Evolutionary conservation across 2,329 filamentous ascomycete species (phyloP), one percentile per base, ranked within the genome.

Genomic region (Sclerotinia trifoliorum): DNA sequence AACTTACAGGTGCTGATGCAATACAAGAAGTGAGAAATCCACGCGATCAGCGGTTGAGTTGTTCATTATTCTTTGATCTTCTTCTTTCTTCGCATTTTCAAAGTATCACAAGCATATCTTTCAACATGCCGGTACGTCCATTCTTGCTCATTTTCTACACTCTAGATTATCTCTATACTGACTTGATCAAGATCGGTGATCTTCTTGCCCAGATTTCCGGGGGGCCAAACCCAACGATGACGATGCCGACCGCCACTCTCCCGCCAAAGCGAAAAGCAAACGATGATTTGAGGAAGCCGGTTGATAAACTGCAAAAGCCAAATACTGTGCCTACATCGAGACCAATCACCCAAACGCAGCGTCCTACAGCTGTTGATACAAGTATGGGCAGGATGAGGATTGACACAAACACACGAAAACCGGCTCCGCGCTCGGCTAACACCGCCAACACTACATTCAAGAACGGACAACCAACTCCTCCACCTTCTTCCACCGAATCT

Each of bases 151-250:
- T 29, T 58, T 54, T 5, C n/a, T 44, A 32, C 46, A 48, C 26
- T 42, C 39, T 65, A 55, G 57, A 69, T 69, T 72, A 58, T 19
- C 39, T 54, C 21, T 24, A 60, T 70, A 71, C 68, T 75, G 56
- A 75, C 64, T 73, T 74, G 66, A 69, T 68, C 55, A 69, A 85
- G 83, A 86, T 87, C 73, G 79, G 82, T 70, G 84, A 87, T 71
- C 79, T 87, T n/a, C 81, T 87, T 46, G 87, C 86, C 72, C 84
- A 86, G 76, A 89, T 90, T 72, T 85, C 81, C 71, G 87, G 86
- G 71, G 81, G 83, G 75, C 78, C 81, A 54, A 73, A 76, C 66
- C 71, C 58, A 62, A 62, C 58, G 13, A 49, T 49, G 58, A 76
- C 80, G 13, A 72, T 73, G 15, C 51, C 75, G 3, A 74, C 74